Conservation (phyloP, 2,329 filamentous ascomycete species). For the Stachybotrys echinatus region DNA sequence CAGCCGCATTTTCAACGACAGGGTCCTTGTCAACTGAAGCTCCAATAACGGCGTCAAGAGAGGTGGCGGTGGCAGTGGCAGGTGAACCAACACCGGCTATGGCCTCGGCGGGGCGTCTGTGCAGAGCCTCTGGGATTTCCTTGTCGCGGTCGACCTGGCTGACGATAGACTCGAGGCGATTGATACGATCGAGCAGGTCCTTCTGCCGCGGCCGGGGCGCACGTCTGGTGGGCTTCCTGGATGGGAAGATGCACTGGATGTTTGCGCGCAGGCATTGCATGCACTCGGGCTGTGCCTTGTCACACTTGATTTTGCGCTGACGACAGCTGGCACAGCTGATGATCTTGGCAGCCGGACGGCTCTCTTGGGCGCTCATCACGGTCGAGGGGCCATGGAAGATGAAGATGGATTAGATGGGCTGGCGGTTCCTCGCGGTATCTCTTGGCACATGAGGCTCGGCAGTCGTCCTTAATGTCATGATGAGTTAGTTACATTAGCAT, state of each 20-base stretch:
- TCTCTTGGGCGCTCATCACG: constrained; percentile 1
- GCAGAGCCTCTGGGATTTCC: constrained; percentile 10
- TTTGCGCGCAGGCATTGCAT: constrained; percentile 42
- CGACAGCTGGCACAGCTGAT: constrained; percentile 57
- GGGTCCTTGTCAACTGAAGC: neutral
- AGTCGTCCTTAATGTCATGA: no score
- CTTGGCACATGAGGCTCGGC: no score
- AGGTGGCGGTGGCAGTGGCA: neutral
- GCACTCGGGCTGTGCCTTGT: constrained; percentile 48
- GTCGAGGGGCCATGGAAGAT: no score
- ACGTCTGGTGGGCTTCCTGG: constrained; percentile 36
- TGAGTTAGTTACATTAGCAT: no score
- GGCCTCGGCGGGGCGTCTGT: neutral
- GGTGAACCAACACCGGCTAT: neutral
- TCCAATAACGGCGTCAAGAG: neutral
- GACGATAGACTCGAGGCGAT: constrained; percentile 40
- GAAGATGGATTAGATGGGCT: no score
- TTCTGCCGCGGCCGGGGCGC: constrained; percentile 34
- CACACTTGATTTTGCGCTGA: constrained; percentile 57
- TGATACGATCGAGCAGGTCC: constrained; percentile 37
- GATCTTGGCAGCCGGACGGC: constrained; percentile 19
- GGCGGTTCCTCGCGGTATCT: no score
- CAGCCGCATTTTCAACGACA: neutral
- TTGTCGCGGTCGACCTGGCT: constrained; percentile 31
- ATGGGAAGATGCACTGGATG: constrained; percentile 41